phyloP scores from a whole-genome alignment of 2,329 filamentous ascomycete species.

The Dactylella cylindrospora region DNA sequence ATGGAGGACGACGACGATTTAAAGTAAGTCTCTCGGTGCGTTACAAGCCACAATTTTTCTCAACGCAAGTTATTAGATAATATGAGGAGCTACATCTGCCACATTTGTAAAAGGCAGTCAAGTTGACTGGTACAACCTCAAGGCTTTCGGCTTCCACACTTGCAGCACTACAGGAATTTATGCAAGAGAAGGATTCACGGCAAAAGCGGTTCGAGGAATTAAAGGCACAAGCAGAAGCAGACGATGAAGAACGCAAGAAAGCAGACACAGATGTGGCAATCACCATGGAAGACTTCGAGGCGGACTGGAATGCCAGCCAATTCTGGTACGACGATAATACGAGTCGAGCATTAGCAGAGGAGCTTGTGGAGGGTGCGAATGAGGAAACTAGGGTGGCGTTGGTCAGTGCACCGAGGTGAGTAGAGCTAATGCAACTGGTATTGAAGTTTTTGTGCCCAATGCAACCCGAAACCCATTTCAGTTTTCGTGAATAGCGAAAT shows the following conservation, averaged over 20 bases:
- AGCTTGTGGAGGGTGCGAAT: constrained; percentile 65
- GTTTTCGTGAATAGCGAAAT: background rate
- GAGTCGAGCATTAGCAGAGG: constrained; percentile 63
- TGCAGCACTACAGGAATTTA: constrained; percentile 71
- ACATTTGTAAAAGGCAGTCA: too few species aligned
- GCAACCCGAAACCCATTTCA: background rate
- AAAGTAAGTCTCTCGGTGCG: too few species aligned
- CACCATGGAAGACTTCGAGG: constrained; percentile 70
- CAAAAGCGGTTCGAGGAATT: constrained; percentile 69
- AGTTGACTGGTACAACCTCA: too few species aligned
- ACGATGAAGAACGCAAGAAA: constrained; percentile 52
- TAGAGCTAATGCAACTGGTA: too few species aligned
- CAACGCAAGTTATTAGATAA: too few species aligned
- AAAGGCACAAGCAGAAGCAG: constrained; percentile 63
- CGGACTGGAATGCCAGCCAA: constrained; percentile 81
- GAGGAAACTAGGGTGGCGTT: constrained; percentile 59
- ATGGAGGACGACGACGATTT: constrained; percentile 41
- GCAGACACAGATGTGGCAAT: constrained; percentile 49
- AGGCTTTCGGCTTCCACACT: constrained; percentile 66
- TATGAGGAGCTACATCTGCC: too few species aligned
- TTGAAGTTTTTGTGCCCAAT: background rate
- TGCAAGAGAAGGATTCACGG: constrained; percentile 68
- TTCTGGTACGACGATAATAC: constrained; percentile 82
- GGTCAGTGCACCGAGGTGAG: constrained; percentile 39
- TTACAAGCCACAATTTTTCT: too few species aligned